Evolutionary conservation across 345 rosid species (phyloP).

Genomic region (Theobroma cacao): DNA sequence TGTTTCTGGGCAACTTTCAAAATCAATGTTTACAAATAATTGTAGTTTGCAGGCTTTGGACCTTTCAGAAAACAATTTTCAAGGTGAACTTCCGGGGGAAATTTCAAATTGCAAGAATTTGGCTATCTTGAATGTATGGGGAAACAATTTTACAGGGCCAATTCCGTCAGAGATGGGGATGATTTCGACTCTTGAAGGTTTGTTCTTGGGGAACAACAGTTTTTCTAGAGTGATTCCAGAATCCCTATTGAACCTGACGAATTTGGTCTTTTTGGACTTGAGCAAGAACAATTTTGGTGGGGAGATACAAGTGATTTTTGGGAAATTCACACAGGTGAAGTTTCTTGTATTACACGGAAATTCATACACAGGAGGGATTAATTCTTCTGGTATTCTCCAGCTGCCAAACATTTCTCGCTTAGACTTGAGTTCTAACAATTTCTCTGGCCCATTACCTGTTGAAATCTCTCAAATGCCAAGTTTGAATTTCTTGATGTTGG

Average conservation of each 20-base stretch:
- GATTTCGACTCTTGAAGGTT: slow-evolving; percentile 50
- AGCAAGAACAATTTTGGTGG: slow-evolving; percentile 70
- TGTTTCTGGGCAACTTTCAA: slow-evolving; percentile 41
- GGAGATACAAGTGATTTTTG: slow-evolving; percentile 62
- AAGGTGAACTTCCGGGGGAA: slow-evolving; percentile 44
- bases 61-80: slow-evolving; percentile 54
- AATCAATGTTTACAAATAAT: slow-evolving; percentile 40
- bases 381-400: slow-evolving; percentile 66
- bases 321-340: slow-evolving; percentile 62
- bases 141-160: slow-evolving; percentile 55
- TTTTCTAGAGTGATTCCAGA: slow-evolving; percentile 62
- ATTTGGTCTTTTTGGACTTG: slow-evolving; percentile 59
- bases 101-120: slow-evolving; percentile 60
- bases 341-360: slow-evolving; percentile 60
- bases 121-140: slow-evolving; percentile 52
- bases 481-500: slow-evolving; percentile 61
- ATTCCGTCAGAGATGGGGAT: slow-evolving; percentile 69
- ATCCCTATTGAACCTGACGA: slow-evolving; percentile 53
- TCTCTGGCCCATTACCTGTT: slow-evolving; percentile 63
- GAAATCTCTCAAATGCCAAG: slow-evolving; percentile 52
- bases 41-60: slow-evolving; percentile 58
- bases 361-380: slow-evolving; percentile 55
- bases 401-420: slow-evolving; percentile 49
- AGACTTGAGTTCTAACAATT: slow-evolving; percentile 78
- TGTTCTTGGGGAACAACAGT: slow-evolving; percentile 69